Evolutionary conservation across 2,329 filamentous ascomycete genomes (phyloP), one percentile per base, ranked within the genome.

Genomic region (Alternaria tenuissima): DNA sequence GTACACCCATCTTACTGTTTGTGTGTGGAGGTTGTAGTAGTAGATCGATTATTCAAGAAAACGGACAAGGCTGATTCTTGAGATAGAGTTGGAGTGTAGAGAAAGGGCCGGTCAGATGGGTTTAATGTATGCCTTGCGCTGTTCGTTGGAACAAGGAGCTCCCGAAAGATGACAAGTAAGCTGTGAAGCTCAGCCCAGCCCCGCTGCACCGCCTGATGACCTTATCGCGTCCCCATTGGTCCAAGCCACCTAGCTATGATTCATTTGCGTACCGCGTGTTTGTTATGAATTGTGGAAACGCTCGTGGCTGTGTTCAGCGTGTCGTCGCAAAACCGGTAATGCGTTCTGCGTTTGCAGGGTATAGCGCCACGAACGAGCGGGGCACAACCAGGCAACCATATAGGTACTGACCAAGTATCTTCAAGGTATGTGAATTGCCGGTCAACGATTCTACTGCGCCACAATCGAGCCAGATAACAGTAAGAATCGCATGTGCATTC

Each of bases 1-100:
- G 46, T 69, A 69, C 66, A 65, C 66, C 66, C 66, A 69, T 69
- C 11, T 34, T 64, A 9, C 16, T n/a, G 46, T 18, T 57, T 46
- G 39, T 28, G 43, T 48, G 38, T 34, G 49, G 28, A 28, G 46
- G 20, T n/a, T 47, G n/a, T 52, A 16, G 39, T 26, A 12, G 18
- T 4, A 12, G 22, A 18, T 52, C 36, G 18, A 38, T 22, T 20
- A 9, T 24, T 44, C 32, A 30, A 44, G 6, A 36, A 34, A 41
- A 28, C 41, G 14, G 39, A 30, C 47, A 64, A 62, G 63, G 63
- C 61, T 62, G 65, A 59, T 32, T 67, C 46, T 34, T 3, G 16
- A 28, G 43, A 48, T 36, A 36, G 28, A 43, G 7, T 39, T 28
- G 42, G 5, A 11, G 42, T 24, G 57, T 48, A 44, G 58, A 61